phyloP scores from a whole-genome alignment of 2,329 filamentous ascomycete species.

The Colletotrichum brevisporum region DNA sequence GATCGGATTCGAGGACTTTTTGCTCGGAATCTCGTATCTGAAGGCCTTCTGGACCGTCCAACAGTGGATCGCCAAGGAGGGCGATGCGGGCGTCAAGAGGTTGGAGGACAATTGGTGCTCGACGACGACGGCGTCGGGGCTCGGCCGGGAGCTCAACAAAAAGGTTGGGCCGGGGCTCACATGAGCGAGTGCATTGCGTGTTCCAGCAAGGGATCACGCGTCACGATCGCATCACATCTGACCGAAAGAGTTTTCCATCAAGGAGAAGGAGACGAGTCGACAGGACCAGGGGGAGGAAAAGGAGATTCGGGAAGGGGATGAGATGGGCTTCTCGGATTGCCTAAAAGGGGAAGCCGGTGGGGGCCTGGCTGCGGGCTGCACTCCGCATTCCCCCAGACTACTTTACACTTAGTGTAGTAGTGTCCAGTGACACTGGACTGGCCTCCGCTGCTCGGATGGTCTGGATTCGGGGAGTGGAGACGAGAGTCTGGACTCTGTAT shows the following conservation, averaged over 20 bases:
- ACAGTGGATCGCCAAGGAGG: slow-evolving; percentile 45
- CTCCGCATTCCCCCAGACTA: slow-evolving; percentile 35
- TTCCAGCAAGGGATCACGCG: slow-evolving; percentile 17
- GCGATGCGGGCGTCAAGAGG: slow-evolving; percentile 26
- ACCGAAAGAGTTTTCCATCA: neutral
- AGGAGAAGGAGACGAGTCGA: neutral
- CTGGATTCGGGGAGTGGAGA: slow-evolving; percentile 19
- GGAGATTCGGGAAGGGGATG: slow-evolving; percentile 39
- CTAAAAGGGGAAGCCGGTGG: slow-evolving; percentile 30
- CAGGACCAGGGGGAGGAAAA: slow-evolving; percentile 1
- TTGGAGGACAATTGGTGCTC: slow-evolving; percentile 32
- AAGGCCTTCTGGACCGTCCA: slow-evolving; percentile 48
- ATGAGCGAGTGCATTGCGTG: slow-evolving; percentile 15
- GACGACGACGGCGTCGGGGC: slow-evolving; percentile 12
- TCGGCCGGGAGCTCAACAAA: slow-evolving; percentile 18
- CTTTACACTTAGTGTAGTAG: too few relatives aligned
- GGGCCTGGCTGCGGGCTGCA: slow-evolving; percentile 8
- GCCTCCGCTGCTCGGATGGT: slow-evolving; percentile 15
- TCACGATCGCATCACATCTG: slow-evolving; percentile 25
- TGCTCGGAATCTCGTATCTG: slow-evolving; percentile 45
- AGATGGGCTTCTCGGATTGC: slow-evolving; percentile 37
- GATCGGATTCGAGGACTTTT: slow-evolving; percentile 47
- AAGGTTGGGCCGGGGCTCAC: neutral
- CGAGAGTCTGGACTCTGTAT: slow-evolving; percentile 13
- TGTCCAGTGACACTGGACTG: neutral